phyloP scores from a whole-genome alignment of 176 grass and related monocot genomes.

The Neostapfia colusana region DNA sequence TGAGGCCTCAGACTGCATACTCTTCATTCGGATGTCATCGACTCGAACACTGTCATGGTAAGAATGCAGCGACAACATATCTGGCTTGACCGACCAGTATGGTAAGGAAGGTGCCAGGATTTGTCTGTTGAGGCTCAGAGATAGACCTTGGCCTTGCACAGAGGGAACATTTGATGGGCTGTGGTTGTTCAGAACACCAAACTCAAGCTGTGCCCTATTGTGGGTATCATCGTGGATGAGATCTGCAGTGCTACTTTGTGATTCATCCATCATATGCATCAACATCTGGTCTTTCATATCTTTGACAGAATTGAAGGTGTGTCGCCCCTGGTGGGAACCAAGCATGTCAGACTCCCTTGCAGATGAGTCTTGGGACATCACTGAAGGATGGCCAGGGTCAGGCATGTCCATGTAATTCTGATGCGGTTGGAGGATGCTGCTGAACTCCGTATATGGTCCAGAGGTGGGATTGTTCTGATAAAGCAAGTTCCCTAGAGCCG shows the following conservation, averaged over 20 bases:
- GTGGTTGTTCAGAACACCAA: conserved; percentile 67
- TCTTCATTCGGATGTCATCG: conserved; percentile 51
- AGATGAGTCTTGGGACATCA: conserved; percentile 51
- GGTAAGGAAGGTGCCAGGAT: conserved; percentile 70
- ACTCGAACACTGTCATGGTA: conserved; percentile 65
- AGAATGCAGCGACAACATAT: conserved; percentile 44
- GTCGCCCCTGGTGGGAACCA: conserved; percentile 48
- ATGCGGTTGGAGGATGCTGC: conserved; percentile 53
- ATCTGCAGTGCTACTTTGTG: conserved; percentile 32
- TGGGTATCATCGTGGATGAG: conserved; percentile 53
- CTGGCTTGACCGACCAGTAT: conserved; percentile 69
- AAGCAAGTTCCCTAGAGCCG: conserved; percentile 69
- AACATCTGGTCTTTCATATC: conserved; percentile 61
- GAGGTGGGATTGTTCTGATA: conserved; percentile 62
- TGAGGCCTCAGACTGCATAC: conserved; percentile 57
- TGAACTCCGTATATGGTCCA: conserved; percentile 66
- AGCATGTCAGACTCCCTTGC: conserved; percentile 63
- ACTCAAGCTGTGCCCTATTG: conserved; percentile 51
- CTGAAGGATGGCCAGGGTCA: conserved; percentile 36
- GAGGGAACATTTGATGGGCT: conserved; percentile 45
- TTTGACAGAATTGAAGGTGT: conserved; percentile 41
- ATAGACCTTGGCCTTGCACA: conserved; percentile 68
- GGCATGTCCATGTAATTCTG: conserved; percentile 59
- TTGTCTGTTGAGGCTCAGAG: conserved; percentile 78
- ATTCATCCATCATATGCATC: conserved; percentile 59